phyloP scores from a whole-genome alignment of 805 yeast genomes.

The Candida bentonensis region DNA sequence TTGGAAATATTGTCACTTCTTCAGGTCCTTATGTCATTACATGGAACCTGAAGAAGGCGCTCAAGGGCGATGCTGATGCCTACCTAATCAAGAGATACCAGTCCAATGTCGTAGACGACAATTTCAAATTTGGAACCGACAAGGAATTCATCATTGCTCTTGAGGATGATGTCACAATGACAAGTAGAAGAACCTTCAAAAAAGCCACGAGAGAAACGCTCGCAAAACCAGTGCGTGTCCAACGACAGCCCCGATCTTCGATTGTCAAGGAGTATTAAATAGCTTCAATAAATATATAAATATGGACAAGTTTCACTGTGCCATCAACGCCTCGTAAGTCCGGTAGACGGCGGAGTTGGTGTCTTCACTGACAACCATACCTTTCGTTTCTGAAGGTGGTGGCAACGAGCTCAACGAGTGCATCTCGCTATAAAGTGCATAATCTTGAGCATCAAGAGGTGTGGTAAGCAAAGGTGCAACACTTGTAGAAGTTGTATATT shows the following conservation, averaged over 20 bases:
- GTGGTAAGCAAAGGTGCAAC: background rate
- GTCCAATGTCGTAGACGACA: conserved; percentile 55
- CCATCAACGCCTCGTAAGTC: background rate
- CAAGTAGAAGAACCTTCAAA: conserved; percentile 43
- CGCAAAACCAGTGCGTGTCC: conserved; percentile 11
- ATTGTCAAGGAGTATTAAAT: background rate
- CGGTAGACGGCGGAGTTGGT: background rate
- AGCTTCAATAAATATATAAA: background rate
- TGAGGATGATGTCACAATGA: conserved; percentile 64
- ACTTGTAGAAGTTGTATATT: background rate
- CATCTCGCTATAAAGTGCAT: background rate
- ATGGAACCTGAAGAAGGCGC: conserved; percentile 57
- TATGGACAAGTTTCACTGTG: background rate
- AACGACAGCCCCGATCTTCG: background rate
- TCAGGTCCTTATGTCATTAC: conserved; percentile 71
- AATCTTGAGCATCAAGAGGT: background rate
- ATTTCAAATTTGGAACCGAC: conserved; percentile 62
- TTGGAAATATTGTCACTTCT: conserved; percentile 60
- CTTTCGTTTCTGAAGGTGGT: background rate
- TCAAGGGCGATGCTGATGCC: conserved; percentile 37
- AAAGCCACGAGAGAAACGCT: conserved; percentile 38
- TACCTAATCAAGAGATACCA: conserved; percentile 52
- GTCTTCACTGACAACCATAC: background rate
- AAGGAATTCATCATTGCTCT: conserved; percentile 59
- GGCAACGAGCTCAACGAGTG: background rate